Conservation (phyloP, 1,139 yeast genomes). For the Pichia sp. region DNA sequence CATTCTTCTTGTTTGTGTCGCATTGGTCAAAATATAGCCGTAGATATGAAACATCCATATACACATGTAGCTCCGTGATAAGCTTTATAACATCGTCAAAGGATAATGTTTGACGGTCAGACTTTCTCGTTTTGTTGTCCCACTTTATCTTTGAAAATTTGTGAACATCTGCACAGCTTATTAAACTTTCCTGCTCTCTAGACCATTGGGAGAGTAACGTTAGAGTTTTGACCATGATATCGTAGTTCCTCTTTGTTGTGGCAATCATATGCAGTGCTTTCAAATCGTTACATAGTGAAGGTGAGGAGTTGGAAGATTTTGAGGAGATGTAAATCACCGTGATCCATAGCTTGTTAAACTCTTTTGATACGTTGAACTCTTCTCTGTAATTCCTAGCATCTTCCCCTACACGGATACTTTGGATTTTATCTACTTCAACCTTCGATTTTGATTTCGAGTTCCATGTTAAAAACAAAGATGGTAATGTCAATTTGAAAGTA, state of each 20-base stretch:
- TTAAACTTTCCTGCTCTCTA: slow-evolving; percentile 15
- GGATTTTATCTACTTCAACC: slow-evolving; percentile 33
- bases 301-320: background rate
- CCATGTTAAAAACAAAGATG: slow-evolving; percentile 12
- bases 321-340: slow-evolving; percentile 56
- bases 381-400: slow-evolving; percentile 83
- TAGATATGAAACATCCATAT: slow-evolving; percentile 39
- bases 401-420: slow-evolving; percentile 59
- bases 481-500: slow-evolving; percentile 10
- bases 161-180: slow-evolving; percentile 42
- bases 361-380: slow-evolving; percentile 69
- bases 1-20: slow-evolving; percentile 37
- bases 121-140: slow-evolving; percentile 44
- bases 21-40: slow-evolving; percentile 25
- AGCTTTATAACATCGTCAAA: slow-evolving; percentile 67
- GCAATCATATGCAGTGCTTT: slow-evolving; percentile 73
- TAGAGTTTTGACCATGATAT: slow-evolving; percentile 40
- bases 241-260: slow-evolving; percentile 56
- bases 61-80: slow-evolving; percentile 65
- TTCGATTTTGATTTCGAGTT: slow-evolving; percentile 12
- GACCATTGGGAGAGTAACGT: slow-evolving; percentile 11
- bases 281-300: slow-evolving; percentile 10
- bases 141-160: slow-evolving; percentile 52
- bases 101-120: slow-evolving; percentile 34
- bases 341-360: slow-evolving; percentile 68